A percentile compares a stretch with the other conserved stretches of the same genome.
Evolutionary conservation across 2,329 filamentous ascomycete species (phyloP).

Genomic region (Curvularia eragrostidis): DNA sequence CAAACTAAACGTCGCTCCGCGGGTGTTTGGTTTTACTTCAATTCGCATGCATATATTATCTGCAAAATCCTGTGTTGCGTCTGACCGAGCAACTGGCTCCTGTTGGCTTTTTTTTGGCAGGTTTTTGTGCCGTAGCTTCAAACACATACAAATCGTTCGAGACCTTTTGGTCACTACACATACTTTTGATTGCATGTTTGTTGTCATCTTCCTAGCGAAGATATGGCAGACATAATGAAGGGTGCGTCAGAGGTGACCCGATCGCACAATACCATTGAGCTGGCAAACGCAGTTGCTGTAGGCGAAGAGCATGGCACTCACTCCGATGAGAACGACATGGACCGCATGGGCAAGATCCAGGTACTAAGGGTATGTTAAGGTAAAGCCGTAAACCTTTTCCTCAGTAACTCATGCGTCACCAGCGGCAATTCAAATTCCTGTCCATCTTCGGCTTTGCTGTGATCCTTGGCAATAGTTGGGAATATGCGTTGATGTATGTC

Average conservation of each 20-base stretch:
- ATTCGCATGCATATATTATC: neutral
- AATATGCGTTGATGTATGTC: conserved; percentile 21
- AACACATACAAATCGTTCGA: neutral
- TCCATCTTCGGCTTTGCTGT: conserved; percentile 23
- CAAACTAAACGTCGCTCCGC: neutral
- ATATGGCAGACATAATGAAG: conserved; percentile 2
- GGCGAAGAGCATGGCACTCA: conserved; percentile 26
- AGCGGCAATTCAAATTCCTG: conserved; percentile 25
- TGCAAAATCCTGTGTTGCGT: neutral
- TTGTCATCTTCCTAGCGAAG: neutral
- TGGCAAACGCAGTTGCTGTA: conserved; percentile 1
- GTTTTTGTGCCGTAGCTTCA: neutral
- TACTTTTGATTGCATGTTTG: neutral
- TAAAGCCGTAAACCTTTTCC: neutral
- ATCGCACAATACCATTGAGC: conserved; percentile 3
- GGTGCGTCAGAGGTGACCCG: neutral
- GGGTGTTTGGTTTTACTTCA: neutral
- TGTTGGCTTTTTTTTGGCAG: neutral
- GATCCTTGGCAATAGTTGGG: conserved; percentile 25
- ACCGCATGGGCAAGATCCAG: conserved; percentile 35
- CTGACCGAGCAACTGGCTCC: neutral
- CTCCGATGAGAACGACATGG: conserved; percentile 29
- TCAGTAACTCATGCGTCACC: neutral
- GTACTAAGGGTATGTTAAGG: conserved; percentile 17
- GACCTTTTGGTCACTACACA: neutral